These are phyloP conservation scores for Aciculoconidium aculeatum DNA, from an alignment of 805 yeast species.

Conservation along the genomic window DNA sequence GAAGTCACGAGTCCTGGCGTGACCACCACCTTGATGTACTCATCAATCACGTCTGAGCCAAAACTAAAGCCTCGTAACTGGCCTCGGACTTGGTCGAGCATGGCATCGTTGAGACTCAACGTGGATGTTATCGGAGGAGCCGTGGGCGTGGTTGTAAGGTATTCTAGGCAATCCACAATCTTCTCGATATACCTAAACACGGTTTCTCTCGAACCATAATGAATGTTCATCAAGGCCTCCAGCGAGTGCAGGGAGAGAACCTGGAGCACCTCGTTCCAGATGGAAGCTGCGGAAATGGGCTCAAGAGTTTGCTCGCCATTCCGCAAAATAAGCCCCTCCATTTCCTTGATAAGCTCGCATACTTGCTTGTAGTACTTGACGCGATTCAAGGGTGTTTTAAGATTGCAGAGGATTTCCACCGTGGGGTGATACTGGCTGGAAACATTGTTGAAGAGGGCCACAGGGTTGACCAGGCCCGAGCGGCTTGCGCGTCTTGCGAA, in stretches of 20 bases:
- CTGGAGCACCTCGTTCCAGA: too few species aligned
- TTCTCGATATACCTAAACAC: slow-evolving; percentile 16
- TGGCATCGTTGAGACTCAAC: slow-evolving; percentile 13
- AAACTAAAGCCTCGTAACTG: slow-evolving; percentile 17
- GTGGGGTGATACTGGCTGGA: slow-evolving; percentile 11
- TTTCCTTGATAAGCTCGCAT: slow-evolving; percentile 6
- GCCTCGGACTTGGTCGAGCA: slow-evolving; percentile 12
- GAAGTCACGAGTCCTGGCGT: too few species aligned
- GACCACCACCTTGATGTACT: slow-evolving; percentile 20
- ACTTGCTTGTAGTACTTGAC: slow-evolving; percentile 1
- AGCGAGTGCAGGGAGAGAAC: slow-evolving; percentile 7
- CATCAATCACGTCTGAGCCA: slow-evolving; percentile 14
- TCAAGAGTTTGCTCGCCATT: too few species aligned
- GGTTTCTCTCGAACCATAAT: slow-evolving; percentile 23
- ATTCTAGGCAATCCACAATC: slow-evolving; percentile 19
- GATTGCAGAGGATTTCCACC: slow-evolving; percentile 5
- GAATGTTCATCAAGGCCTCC: slow-evolving; percentile 14
- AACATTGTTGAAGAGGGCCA: slow-evolving; percentile 8
- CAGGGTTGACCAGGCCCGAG: slow-evolving; percentile 9
- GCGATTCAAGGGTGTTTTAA: neutral
- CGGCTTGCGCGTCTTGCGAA: slow-evolving; percentile 4
- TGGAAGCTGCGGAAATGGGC: too few species aligned
- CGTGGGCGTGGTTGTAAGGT: too few species aligned
- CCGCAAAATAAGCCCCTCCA: too few species aligned
- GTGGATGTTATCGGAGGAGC: too few species aligned